Evolutionary conservation across 2,329 filamentous ascomycete genomes (phyloP).

Genomic region (Arachnomyces sp.): DNA sequence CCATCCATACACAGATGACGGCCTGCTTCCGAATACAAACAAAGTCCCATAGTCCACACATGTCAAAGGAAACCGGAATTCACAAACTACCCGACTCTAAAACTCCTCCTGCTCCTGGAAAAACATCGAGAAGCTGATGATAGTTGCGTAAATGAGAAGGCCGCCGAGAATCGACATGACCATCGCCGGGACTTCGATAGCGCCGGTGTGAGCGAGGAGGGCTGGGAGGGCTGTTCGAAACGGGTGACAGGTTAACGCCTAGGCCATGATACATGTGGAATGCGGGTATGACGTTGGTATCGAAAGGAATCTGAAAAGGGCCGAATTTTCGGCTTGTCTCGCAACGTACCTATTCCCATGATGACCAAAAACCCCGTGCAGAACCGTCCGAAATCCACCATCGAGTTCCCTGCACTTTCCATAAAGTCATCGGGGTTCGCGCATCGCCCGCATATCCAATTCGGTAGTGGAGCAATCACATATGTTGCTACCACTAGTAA

Average conservation of each 20-base stretch:
- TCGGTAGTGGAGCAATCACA: constrained; percentile 84
- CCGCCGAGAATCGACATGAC: constrained; percentile 91
- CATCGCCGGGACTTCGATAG: constrained; percentile 80
- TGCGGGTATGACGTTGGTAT: background rate
- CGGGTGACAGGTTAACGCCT: constrained; percentile 4
- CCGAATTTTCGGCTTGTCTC: constrained; percentile 2
- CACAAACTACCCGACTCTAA: constrained; percentile 35
- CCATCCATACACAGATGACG: too few relatives aligned
- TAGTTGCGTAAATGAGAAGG: constrained; percentile 91
- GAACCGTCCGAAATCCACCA: constrained; percentile 91
- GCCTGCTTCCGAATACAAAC: too few relatives aligned
- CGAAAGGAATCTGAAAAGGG: background rate
- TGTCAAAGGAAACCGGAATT: too few relatives aligned
- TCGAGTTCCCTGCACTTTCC: constrained; percentile 68
- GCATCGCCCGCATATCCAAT: constrained; percentile 88
- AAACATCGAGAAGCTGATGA: constrained; percentile 97
- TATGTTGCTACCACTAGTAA: constrained; percentile 94
- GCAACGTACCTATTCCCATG: constrained; percentile 83
- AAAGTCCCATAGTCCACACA: too few relatives aligned
- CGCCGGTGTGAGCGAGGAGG: constrained; percentile 74
- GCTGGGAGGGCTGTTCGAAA: constrained; percentile 64
- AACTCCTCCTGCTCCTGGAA: constrained; percentile 98
- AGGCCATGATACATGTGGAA: background rate
- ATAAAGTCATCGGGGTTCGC: constrained; percentile 94
- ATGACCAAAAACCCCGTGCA: constrained; percentile 91